Percentiles rank a stretch among this genome's conserved stretches.
phyloP scores from a whole-genome alignment of 2,329 filamentous ascomycete species.

The Pseudophaeomoniella oleicola region DNA sequence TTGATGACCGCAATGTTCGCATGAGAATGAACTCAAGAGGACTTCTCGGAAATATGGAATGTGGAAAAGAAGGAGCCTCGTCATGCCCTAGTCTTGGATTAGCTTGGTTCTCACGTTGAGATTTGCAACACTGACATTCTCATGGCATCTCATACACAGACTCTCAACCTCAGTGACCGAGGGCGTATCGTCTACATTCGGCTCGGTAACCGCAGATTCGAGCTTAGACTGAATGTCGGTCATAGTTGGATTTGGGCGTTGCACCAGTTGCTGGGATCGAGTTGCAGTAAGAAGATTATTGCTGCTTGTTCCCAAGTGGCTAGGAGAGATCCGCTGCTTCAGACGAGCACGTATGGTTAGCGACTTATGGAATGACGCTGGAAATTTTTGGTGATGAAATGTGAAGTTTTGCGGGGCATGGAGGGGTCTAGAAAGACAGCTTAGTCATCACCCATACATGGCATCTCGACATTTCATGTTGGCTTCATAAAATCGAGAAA shows the following conservation, averaged over 20 bases:
- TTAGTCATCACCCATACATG: no score
- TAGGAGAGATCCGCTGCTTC: no score
- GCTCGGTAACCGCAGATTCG: neutral
- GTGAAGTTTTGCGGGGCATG: no score
- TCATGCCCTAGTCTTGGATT: constrained; percentile 49
- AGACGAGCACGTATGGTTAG: no score
- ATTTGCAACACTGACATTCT: constrained; percentile 42
- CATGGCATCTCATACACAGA: constrained; percentile 73
- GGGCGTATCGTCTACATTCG: constrained; percentile 3
- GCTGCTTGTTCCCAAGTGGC: no score
- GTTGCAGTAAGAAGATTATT: no score
- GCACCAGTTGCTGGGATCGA: no score
- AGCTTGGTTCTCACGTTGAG: neutral
- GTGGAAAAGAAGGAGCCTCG: constrained; percentile 71
- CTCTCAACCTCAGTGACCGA: constrained; percentile 43
- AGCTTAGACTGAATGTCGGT: neutral
- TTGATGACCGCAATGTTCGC: constrained; percentile 73
- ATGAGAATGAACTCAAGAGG: constrained; percentile 92
- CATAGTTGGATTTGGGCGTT: no score
- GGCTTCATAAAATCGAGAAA: constrained; percentile 13
- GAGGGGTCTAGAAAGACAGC: no score
- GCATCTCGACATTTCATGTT: no score
- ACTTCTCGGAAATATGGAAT: constrained; percentile 98
- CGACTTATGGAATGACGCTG: no score
- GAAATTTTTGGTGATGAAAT: no score